Percentiles rank a stretch among this genome's conserved stretches.
These are phyloP conservation scores for Capniomyces stellatus DNA, from an alignment of 371 early-diverging fungal species.

Conservation along the genomic window DNA sequence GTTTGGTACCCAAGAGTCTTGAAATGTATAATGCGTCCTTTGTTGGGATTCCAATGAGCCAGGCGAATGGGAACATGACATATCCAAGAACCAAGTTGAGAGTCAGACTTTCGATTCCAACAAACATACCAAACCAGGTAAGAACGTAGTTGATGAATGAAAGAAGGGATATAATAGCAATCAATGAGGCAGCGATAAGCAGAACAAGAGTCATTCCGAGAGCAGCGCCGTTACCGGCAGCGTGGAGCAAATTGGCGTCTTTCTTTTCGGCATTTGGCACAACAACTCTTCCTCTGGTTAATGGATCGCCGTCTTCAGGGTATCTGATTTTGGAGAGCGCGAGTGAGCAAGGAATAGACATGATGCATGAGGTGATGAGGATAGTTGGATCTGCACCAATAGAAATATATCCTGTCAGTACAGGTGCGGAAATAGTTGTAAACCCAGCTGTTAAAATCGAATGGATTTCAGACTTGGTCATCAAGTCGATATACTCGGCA, in stretches of 20 bases:
- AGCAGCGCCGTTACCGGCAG: constrained; percentile 70
- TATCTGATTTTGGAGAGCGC: constrained; percentile 69
- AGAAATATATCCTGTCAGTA: constrained; percentile 50
- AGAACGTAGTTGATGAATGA: constrained; percentile 45
- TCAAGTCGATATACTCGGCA: constrained; percentile 56
- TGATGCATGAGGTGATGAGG: constrained; percentile 66
- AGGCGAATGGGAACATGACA: constrained; percentile 56
- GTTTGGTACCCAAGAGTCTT: constrained; percentile 64
- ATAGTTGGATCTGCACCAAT: constrained; percentile 45
- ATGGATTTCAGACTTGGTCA: constrained; percentile 76
- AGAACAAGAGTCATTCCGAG: constrained; percentile 58
- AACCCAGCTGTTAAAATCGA: constrained; percentile 79
- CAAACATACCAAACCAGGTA: constrained; percentile 55
- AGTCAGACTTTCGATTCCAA: constrained; percentile 40
- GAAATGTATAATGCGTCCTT: constrained; percentile 41
- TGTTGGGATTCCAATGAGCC: constrained; percentile 61
- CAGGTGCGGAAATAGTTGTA: constrained; percentile 81
- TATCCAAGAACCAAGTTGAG: constrained; percentile 55
- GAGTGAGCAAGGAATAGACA: constrained; percentile 80
- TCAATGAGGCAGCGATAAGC: constrained; percentile 53
- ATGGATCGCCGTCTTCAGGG: constrained; percentile 64
- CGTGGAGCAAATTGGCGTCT: constrained; percentile 65
- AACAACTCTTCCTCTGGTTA: constrained; percentile 42
- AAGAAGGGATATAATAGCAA: constrained; percentile 55
- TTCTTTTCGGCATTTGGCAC: constrained; percentile 38